Base-by-base conservation (phyloP, 2,329 filamentous ascomycete genomes). In the Colletotrichum viniferum region DNA sequence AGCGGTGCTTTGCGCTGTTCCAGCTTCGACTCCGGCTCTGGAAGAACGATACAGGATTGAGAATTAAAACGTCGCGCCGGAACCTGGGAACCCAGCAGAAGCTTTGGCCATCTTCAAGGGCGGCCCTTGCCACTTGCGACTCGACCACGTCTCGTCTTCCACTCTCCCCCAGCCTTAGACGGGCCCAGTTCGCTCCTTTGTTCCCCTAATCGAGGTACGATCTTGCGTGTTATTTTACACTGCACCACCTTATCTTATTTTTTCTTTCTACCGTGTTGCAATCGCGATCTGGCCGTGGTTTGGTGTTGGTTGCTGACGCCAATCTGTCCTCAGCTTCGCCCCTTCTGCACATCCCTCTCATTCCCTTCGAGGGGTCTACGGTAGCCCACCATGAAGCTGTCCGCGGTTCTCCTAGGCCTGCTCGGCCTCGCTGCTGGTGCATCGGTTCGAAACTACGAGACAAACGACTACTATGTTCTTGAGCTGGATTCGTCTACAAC, bases 401-500 rank as follows among this genome's bases (percentile, higher is more conserved):
- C 85, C 76, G 86, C 90, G 76, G 79, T 91, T 68, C 81, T 94
- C 73, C 83, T 88, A 70, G 86, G 89, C 84, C 84, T 92, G 63
- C 85, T 89, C 76, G 85, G 84, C 75, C 80, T 89, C 81, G 84
- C 88, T 76, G 85, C 87, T 73, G 87, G 89, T 34, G 83, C 87
- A 60, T 86, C 88, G 65, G 86, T 89, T 77, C 93, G 94, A 79
- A 90, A 97, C 81, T 95, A 97, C 87, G 90, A 94, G 65, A 89
- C 90, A 52, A 92, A 96, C 85, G 96, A 99, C 84, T 98, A 98
- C 86, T 98, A 98, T 83, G 96, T 97, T 78, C 89, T 99, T 62
- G 94, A 98, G 78, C 90, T 99, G 81, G 91, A 94, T 74, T 86
- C 90, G 14, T 87, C 90, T 48, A 88, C 90, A 8, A 88, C 92